Evolutionary conservation across 805 yeast species (phyloP).

Genomic region (Zygoascus tannicola): DNA sequence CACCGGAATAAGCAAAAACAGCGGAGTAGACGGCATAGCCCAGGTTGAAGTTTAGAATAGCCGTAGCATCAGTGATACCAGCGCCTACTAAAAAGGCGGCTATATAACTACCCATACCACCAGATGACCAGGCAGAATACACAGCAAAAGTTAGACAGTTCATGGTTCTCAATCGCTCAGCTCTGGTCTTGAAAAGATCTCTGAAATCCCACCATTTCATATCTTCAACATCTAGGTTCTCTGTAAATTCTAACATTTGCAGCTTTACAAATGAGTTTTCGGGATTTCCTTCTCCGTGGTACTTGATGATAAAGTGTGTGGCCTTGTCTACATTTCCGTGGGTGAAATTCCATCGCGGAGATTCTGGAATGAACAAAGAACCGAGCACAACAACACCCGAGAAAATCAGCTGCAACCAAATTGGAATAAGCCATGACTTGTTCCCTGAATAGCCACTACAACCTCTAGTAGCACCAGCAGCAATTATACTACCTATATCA

Average conservation of each 20-base stretch:
- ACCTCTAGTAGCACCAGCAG: conserved; percentile 11
- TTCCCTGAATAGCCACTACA: conserved; percentile 6
- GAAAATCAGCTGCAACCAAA: conserved; percentile 13
- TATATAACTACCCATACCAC: conserved; percentile 8
- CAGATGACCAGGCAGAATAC: conserved; percentile 9
- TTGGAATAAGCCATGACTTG: conserved; percentile 12
- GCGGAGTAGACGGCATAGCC: conserved; percentile 4
- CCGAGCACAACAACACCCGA: conserved; percentile 10
- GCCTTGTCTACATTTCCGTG: conserved; percentile 11
- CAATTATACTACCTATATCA: conserved; percentile 14
- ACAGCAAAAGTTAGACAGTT: conserved; percentile 8
- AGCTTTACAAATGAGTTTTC: conserved; percentile 8
- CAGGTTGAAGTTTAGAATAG: conserved; percentile 9
- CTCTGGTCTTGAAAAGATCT: conserved; percentile 8
- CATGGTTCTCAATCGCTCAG: conserved; percentile 10
- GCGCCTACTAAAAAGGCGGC: conserved; percentile 10
- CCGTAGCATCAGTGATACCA: conserved; percentile 9
- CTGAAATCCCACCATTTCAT: conserved; percentile 15
- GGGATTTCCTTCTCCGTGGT: conserved; percentile 11
- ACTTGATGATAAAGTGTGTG: conserved; percentile 5
- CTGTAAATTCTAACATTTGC: conserved; percentile 11
- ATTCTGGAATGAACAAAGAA: conserved; percentile 7
- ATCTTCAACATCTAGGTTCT: conserved; percentile 8
- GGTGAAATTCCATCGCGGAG: conserved; percentile 15
- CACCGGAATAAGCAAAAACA: conserved; percentile 9